Percentiles rank a stretch among this genome's conserved stretches.
phyloP scores from a whole-genome alignment of 257 asterid species.

The Leonotis leonurus region DNA sequence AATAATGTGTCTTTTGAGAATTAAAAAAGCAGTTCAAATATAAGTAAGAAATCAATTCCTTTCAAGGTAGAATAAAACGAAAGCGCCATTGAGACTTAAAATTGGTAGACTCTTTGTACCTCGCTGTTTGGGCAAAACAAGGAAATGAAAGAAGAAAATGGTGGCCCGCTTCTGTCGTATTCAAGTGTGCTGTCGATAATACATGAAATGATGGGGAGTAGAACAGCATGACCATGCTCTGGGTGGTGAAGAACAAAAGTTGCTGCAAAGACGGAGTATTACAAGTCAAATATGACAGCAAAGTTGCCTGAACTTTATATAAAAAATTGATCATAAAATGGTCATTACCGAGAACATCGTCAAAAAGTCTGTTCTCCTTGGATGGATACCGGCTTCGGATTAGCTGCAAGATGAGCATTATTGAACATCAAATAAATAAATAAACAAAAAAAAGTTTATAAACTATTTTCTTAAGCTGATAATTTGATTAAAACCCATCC shows the following conservation, averaged over 20 bases:
- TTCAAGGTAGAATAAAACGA: neutral
- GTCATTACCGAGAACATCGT: conserved; percentile 79
- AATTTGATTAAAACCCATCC: conserved; percentile 6
- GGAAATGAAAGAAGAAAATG: conserved; percentile 89
- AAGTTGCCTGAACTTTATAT: conserved; percentile 14
- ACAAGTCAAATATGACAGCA: conserved; percentile 15
- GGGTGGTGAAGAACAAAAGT: conserved; percentile 97
- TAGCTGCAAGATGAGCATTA: conserved; percentile 50
- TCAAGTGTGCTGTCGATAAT: conserved; percentile 74
- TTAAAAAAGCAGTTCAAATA: neutral
- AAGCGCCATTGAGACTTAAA: neutral
- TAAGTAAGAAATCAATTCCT: neutral
- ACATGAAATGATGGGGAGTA: conserved; percentile 93
- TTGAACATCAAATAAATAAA: neutral
- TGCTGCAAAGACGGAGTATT: conserved; percentile 52
- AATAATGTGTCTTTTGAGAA: conserved; percentile 18
- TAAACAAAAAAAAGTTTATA: neutral
- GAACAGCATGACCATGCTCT: conserved; percentile 94
- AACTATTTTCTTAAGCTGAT: neutral
- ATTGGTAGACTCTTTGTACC: conserved; percentile 38
- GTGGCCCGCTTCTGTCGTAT: conserved; percentile 66
- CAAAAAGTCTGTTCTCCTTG: conserved; percentile 79
- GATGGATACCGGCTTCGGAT: conserved; percentile 82
- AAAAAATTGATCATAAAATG: conserved; percentile 8
- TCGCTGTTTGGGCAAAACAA: conserved; percentile 73